Evolutionary conservation across 1,139 yeast genomes (phyloP), one percentile per base, ranked within the genome.

Genomic region (Debaryomyces psychrophilus): DNA sequence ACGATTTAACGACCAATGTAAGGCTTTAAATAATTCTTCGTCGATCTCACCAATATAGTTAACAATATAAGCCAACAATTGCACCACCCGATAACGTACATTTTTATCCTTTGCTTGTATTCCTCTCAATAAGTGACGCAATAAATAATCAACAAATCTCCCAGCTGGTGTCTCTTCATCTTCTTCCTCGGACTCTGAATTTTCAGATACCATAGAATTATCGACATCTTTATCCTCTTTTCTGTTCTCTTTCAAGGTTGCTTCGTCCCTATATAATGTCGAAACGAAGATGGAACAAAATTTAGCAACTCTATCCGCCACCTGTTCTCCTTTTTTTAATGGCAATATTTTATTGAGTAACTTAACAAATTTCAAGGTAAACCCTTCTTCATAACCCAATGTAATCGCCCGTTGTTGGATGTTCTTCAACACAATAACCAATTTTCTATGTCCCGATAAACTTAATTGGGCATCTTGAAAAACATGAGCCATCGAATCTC

Each of bases 401-500:
- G 73, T 74, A 4, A 72, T 64, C 1, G 95, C 82, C 52, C 80
- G 77, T 18, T 69, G 58, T 51, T 85, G 88, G 12, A 88, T 69
- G 42, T 78, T 77, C 57, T 77, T 78, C 60, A 89, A 64, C 8
- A 87, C 78, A 9, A 83, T 79, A 6, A 85, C 81, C 47, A 88
- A 82, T 57, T 88, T 86, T 40, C 88, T 73, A 64, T 90, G 97
- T 2, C 92, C 86, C 0, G 93, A 84, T 31, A 85, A 73, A 1
- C 88, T 76, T 31, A 67, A 51, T 58, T 92, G 98, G 0, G 95
- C 90, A 49, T 86, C 93, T 58, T 87, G 95, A 60, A 92, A 92
- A 2, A 85, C 83, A 47, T 80, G 83, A 0, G 87, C 82, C 57
- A 89, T 71, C 1, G 87, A 81, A 29, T 46, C 44, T 31, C 60